A percentile compares a stretch with the other conserved stretches of the same genome.
Evolutionary conservation across 139 green algal genomes (phyloP).

Genomic region (Coelastrella sp.): DNA sequence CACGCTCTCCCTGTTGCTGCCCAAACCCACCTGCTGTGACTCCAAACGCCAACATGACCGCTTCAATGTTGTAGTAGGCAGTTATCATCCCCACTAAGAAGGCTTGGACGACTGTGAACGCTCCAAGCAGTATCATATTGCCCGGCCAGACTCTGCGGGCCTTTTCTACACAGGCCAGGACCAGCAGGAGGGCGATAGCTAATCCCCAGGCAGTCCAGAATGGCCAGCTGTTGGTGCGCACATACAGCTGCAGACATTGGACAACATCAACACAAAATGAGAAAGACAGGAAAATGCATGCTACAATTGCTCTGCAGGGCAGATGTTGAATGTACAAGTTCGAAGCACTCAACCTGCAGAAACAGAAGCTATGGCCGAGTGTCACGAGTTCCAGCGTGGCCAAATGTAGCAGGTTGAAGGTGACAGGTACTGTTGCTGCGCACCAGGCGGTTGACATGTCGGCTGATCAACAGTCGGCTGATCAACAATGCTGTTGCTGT

Average conservation of each 20-base stretch:
- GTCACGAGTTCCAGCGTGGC: too few species aligned
- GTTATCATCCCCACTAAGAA: slow-evolving; percentile 65
- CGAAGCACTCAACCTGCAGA: too few species aligned
- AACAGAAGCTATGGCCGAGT: too few species aligned
- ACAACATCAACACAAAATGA: neutral
- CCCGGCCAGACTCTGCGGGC: slow-evolving; percentile 56
- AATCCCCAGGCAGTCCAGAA: slow-evolving; percentile 56
- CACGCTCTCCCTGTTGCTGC: neutral
- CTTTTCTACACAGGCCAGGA: slow-evolving; percentile 34
- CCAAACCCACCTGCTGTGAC: neutral
- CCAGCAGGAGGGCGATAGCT: slow-evolving; percentile 53
- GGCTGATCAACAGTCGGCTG: neutral
- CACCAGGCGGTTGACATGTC: neutral
- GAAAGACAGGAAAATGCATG: neutral
- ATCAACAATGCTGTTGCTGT: neutral
- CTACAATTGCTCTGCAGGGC: neutral
- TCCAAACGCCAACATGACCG: slow-evolving; percentile 57
- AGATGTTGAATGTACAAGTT: neutral
- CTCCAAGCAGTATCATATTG: slow-evolving; percentile 64
- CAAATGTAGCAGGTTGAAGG: neutral
- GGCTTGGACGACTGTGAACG: slow-evolving; percentile 60
- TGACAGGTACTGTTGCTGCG: neutral
- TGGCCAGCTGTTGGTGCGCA: slow-evolving; percentile 50
- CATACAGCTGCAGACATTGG: slow-evolving; percentile 50
- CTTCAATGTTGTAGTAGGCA: slow-evolving; percentile 55